Evolutionary conservation across 1,139 yeast species (phyloP).

Genomic region (Sugiyamaella castrensis): DNA sequence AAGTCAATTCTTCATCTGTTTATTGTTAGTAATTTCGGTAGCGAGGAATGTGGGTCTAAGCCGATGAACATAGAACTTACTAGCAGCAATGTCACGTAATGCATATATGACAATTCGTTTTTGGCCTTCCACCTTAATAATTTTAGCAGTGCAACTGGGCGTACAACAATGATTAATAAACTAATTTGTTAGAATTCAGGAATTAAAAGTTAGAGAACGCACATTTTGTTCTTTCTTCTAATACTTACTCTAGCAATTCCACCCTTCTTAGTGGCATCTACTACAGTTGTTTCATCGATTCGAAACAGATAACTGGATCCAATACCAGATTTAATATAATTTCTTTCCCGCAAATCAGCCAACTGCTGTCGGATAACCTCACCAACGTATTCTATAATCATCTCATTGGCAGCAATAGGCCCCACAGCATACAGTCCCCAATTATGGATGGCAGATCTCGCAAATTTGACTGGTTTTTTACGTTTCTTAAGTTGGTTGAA

Average conservation of each 20-base stretch:
- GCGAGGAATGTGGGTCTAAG: neutral
- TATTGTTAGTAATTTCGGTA: neutral
- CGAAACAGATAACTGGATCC: slow-evolving; percentile 93
- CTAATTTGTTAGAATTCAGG: slow-evolving; percentile 17
- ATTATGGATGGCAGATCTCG: slow-evolving; percentile 93
- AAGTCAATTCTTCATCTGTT: slow-evolving; percentile 75
- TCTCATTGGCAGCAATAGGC: slow-evolving; percentile 89
- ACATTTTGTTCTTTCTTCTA: neutral
- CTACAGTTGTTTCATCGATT: slow-evolving; percentile 89
- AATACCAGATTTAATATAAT: slow-evolving; percentile 84
- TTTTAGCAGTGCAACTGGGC: slow-evolving; percentile 96
- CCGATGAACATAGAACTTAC: slow-evolving; percentile 31
- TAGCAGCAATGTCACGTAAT: slow-evolving; percentile 77
- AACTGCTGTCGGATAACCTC: slow-evolving; percentile 92
- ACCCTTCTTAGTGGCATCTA: slow-evolving; percentile 96
- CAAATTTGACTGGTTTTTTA: slow-evolving; percentile 91
- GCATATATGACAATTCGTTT: slow-evolving; percentile 96
- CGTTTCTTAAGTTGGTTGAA: slow-evolving; percentile 80
- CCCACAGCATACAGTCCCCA: slow-evolving; percentile 98
- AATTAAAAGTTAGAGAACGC: neutral
- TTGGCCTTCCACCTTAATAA: slow-evolving; percentile 90
- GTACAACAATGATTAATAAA: slow-evolving; percentile 96
- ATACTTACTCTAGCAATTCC: slow-evolving; percentile 72
- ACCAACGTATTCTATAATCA: slow-evolving; percentile 99
- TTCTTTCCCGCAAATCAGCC: slow-evolving; percentile 87